Percentiles rank a stretch among this genome's conserved stretches.
Evolutionary conservation across 371 early-diverging fungal genomes (phyloP).

Genomic region (Hamiltosporidium tvaerminnensis): DNA sequence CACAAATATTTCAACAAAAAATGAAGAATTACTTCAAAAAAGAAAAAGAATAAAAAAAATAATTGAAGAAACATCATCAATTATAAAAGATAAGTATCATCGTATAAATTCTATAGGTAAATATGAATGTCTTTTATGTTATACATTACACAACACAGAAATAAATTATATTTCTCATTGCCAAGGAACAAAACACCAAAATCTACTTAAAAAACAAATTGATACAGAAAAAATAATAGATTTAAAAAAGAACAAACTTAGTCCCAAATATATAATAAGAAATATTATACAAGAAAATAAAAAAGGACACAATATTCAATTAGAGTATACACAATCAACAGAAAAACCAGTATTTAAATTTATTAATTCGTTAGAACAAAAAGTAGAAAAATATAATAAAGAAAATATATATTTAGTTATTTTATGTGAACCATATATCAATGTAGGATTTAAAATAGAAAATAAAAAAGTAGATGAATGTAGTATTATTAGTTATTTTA

Average conservation of each 20-base stretch:
- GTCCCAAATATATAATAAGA: not conserved
- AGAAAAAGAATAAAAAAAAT: constrained; percentile 5
- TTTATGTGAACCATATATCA: not conserved
- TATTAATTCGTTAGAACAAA: constrained; percentile 15
- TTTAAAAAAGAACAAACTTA: not conserved
- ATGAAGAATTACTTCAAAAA: not conserved
- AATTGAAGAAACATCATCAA: not conserved
- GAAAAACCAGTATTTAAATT: constrained; percentile 11
- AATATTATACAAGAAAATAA: not conserved
- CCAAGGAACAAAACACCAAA: constrained; percentile 11
- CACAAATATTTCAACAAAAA: not conserved
- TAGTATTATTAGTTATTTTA: too few species aligned
- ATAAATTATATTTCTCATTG: constrained; percentile 9
- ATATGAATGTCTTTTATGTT: constrained; percentile 4
- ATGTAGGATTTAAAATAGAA: constrained; percentile 1
- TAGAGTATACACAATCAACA: constrained; percentile 5
- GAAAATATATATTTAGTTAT: constrained; percentile 14
- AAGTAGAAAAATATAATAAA: too few species aligned
- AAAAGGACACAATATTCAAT: constrained; percentile 3
- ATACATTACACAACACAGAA: constrained; percentile 10
- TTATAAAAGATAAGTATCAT: not conserved
- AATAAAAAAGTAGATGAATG: too few species aligned
- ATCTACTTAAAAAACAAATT: not conserved
- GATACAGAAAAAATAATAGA: not conserved
- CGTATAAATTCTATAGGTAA: constrained; percentile 1